These are phyloP conservation scores for Drosera spatulata DNA, from an alignment of 179 eudicot species.

Conservation along the genomic window DNA sequence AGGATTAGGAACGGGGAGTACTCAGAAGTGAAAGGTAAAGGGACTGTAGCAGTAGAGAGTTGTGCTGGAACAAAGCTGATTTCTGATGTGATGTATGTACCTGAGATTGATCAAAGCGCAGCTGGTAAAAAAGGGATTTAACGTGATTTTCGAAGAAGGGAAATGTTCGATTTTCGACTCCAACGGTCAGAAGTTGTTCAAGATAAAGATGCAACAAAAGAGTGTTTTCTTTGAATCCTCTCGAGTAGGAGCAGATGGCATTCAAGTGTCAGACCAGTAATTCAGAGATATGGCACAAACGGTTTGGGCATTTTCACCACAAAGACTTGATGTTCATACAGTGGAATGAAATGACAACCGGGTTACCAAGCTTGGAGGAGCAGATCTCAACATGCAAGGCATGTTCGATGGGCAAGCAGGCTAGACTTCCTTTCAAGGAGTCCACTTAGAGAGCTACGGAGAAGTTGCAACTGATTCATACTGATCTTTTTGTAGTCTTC, in stretches of 20 bases:
- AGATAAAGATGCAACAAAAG: no score
- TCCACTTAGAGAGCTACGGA: constrained; percentile 10
- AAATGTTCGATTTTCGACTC: background rate
- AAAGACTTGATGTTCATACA: no score
- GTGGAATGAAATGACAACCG: no score
- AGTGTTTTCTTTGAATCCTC: no score
- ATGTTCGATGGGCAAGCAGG: no score
- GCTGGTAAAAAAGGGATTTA: background rate
- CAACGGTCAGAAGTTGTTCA: background rate
- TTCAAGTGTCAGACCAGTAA: no score
- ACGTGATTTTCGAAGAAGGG: background rate
- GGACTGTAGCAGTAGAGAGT: background rate
- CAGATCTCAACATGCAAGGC: no score
- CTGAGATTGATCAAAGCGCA: background rate
- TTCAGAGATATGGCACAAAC: no score
- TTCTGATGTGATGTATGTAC: background rate
- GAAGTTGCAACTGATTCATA: constrained; percentile 7
- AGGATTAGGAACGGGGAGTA: background rate
- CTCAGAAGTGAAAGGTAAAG: background rate
- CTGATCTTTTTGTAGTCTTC: constrained; percentile 5
- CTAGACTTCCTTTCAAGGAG: background rate
- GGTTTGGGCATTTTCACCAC: no score
- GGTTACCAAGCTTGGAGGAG: no score
- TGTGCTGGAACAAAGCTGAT: background rate
- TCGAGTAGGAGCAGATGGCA: no score